Base-by-base conservation (phyloP, 176 grass and related monocot genomes). In the Pontederia crassipes region DNA sequence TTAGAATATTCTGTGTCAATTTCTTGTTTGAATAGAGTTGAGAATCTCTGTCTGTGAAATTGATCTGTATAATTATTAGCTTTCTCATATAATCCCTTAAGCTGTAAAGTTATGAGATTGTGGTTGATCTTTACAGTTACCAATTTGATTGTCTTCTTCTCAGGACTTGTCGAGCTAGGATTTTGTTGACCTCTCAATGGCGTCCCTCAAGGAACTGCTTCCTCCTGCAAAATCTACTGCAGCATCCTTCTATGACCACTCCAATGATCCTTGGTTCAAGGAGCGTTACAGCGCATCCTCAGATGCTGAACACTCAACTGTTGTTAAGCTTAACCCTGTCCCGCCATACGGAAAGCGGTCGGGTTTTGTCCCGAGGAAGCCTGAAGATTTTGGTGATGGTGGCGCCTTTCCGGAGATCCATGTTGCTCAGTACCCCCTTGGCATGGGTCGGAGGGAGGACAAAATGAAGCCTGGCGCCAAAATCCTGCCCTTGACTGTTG, bases 321-420 rank as follows among this genome's bases (percentile, higher is more conserved):
- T 52, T 3, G 57, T 74, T 0, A 80, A 76, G 28, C 45, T 54
- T 15, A 82, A 73, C 50, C 32, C n/a, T 8, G 71, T 85, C 17
- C 87, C 75, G 2, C 83, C 87, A 2, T 96, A 96, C 64, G 86
- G 85, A 2, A 95, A 82, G 79, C 79, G 89, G 3, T 16, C 77
- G 0, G 92, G 92, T 3, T 96, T 96, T 62, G 59, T 96, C 27
- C 92, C 87, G 15, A 81, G 91, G 5, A 80, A 75, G 14, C 82
- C 85, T 0, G 89, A 86, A 65, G 89, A 95, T 57, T 95, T 89
- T 47, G 85, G 85, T 0, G 85, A 95, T 48, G 89, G 89, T 5
- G 85, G 89, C 55, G 91, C 91, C 57, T 96, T 96, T 70, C 91
- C 91, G 50, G 86, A 96, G 84, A 90, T 96, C 68, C 91, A 82